Evolutionary conservation across 495 filamentous ascomycete genomes (phyloP), one percentile per base, ranked within the genome.

Genomic region (Bathelium albidoporum): DNA sequence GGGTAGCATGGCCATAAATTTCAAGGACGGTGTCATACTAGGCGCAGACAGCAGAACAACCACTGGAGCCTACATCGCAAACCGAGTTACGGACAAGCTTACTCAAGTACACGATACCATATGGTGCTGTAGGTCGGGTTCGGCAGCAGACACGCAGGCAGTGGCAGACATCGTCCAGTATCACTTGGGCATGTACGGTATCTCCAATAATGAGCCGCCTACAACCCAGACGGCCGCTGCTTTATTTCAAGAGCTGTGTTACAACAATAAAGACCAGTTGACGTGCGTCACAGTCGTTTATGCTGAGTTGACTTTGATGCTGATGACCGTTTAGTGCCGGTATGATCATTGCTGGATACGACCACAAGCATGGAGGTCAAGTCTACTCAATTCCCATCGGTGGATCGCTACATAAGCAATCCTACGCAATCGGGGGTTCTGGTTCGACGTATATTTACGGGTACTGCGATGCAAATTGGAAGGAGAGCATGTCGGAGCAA

Each of bases 391-490:
- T 98, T 72, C 95, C 94, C 1, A 81, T 97, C 53, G 95, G 94
- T 73, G 95, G 94, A 61, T 97, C 94, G 31, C 84, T 98, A 65
- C 94, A 98, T 85, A 96, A 96, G 80, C 92, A 97, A 75, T 71
- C 91, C 14, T 98, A 96, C 70, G 83, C 95, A 43, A 98, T 98
- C 66, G 93, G 95, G 68, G 94, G 94, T 59, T 97, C 92, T 10
- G 94, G 94, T 16, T 97, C 93, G 69, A 97, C 94, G 59, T 98
- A 97, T 80, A 98, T 98, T 77, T 97, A 96, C 79, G 94, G 94
- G 67, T 97, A 92, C 79, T 97, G 94, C 73, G 92, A 98, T 75
- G 86, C 91, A 59, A 83, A 98, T 81, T 98, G 94, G 94, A 86
- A 83, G 71, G 95, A 97, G 73, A 84, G 85, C 68, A 97, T 98